Evolutionary conservation across 225 moss, liverwort and hornwort genomes (phyloP), one percentile per base, ranked within the genome.

Genomic region (Anthoceros angustus): DNA sequence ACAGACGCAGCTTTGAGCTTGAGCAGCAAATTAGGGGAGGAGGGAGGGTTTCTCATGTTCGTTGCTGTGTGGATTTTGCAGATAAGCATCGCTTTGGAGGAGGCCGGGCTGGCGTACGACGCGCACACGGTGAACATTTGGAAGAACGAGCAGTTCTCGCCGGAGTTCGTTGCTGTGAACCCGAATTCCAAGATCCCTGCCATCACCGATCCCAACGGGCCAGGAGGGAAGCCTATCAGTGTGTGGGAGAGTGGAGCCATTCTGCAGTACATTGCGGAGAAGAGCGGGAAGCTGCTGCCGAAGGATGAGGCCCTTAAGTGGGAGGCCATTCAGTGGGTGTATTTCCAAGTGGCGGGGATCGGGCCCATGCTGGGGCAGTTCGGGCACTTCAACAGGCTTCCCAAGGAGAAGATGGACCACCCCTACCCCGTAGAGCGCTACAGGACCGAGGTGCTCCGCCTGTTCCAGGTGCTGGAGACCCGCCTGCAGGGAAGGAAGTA

Each of bases 131-230:
- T 84, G 64, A 41, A 75, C 72, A 73, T 81, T 39, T 8, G 69
- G 18, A 84, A 81, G 74, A 67, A 72, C 46, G 84, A 81, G 0
- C 84, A 84, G 21, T 84, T 81, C 26, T 65, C 74, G 6, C 55
- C 55, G 8, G 55, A 55, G 55, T 55, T 55, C n/a, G 7, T 55
- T 5, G 55, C n/a, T 8, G 6, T 55, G 55, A 55, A 55, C 23
- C 55, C 55, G 3, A 55, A 55, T 15, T 9, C 55, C 55, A 55
- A 84, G 69, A 77, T 84, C 23, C 84, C 84, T 66, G 76, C 84
- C 11, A 78, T 84, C 32, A 71, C 74, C 26, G 84, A 84, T 41
- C 81, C 84, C 5, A 67, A 81, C 18, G 84, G 84, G 23, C 84
- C 84, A 81, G 81, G 84, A 80, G 55, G 55, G 18, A 55, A 55